These are phyloP conservation scores for Calonectria montana DNA, from an alignment of 2,329 filamentous ascomycete species.

Conservation along the genomic window DNA sequence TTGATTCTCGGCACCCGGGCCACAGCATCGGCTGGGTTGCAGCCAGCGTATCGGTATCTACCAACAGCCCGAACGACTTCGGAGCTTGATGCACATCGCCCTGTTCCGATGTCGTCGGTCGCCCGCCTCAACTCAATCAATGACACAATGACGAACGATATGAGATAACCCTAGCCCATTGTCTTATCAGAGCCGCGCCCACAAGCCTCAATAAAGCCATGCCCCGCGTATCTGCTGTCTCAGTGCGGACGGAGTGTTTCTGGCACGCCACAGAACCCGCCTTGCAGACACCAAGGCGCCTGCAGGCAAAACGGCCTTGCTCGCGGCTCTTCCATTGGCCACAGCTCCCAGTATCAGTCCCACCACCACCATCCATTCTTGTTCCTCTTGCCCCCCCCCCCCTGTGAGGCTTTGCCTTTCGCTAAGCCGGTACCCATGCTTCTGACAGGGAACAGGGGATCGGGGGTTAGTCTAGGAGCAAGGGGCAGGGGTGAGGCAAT, in stretches of 20 bases:
- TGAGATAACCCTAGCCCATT: not conserved
- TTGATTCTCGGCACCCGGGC: not conserved
- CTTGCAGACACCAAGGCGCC: slow-evolving; percentile 16
- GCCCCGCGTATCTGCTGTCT: slow-evolving; percentile 37
- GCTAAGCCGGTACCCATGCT: slow-evolving; percentile 29
- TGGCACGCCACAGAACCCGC: slow-evolving; percentile 29
- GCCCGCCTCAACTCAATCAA: slow-evolving; percentile 9
- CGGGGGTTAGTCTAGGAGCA: slow-evolving; percentile 17
- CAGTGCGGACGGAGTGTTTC: slow-evolving; percentile 18
- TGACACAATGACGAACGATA: slow-evolving; percentile 4
- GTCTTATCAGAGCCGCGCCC: slow-evolving; percentile 35
- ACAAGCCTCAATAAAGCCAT: slow-evolving; percentile 26
- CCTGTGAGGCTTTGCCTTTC: slow-evolving; percentile 32
- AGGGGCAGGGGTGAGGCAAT: slow-evolving; percentile 24
- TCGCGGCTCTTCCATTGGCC: slow-evolving; percentile 26
- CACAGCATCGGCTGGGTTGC: not conserved
- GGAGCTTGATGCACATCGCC: not conserved
- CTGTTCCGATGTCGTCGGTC: slow-evolving; percentile 7
- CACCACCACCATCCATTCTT: slow-evolving; percentile 22
- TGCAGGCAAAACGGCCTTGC: slow-evolving; percentile 29
- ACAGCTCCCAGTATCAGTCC: slow-evolving; percentile 1
- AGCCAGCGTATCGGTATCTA: slow-evolving; percentile 9
- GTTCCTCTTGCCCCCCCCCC: not conserved
- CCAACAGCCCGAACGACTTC: not conserved
- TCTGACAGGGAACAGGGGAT: slow-evolving; percentile 23